A percentile compares a stretch with the other conserved stretches of the same genome.
These are phyloP conservation scores for Ampelocalamus luodianensis DNA, from an alignment of 176 grass and related monocot species.

Conservation along the genomic window DNA sequence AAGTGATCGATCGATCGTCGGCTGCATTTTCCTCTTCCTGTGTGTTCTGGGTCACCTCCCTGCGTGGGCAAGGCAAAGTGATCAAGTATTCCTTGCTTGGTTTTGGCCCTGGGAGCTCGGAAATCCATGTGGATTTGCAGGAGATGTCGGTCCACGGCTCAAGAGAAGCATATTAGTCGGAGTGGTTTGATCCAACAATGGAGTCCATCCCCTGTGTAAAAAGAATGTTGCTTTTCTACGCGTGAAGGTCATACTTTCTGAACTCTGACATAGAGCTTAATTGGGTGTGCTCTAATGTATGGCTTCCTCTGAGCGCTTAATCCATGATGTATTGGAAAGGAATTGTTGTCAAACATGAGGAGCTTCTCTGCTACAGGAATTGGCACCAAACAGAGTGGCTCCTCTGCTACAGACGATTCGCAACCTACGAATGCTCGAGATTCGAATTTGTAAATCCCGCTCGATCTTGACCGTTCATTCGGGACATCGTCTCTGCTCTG, in stretches of 20 bases:
- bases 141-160: not conserved
- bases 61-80: slow-evolving; percentile 21
- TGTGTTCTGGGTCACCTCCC: slow-evolving; percentile 19
- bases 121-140: slow-evolving; percentile 44
- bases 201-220: not conserved
- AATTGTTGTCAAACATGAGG: not conserved
- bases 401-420: too few species aligned
- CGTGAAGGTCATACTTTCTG: too few species aligned
- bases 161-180: slow-evolving; percentile 52
- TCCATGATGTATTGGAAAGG: not conserved
- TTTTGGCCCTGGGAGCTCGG: not conserved
- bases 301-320: not conserved
- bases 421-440: not conserved
- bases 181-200: not conserved
- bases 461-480: too few species aligned
- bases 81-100: slow-evolving; percentile 58
- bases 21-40: not conserved
- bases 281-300: not conserved
- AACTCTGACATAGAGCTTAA: not conserved
- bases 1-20: slow-evolving; percentile 16
- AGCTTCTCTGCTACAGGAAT: not conserved
- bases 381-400: too few species aligned
- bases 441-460: not conserved
- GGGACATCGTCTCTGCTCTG: too few species aligned
- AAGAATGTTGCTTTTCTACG: not conserved